Percentiles rank a stretch among this genome's conserved stretches.
Conservation (phyloP, 805 yeast species). For the Nematodospora valgi region DNA sequence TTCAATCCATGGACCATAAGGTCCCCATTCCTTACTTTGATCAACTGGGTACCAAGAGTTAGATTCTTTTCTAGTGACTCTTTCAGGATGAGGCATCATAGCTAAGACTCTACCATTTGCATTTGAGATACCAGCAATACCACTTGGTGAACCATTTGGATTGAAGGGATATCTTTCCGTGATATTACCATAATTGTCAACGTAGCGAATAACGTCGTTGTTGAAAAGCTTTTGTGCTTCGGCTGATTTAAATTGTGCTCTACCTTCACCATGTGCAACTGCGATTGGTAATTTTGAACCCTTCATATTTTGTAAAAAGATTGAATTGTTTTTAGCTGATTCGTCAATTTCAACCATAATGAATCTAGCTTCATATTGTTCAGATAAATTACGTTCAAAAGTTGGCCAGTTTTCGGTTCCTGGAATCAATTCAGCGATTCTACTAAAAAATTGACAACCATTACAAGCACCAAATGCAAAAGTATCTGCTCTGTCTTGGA, state of each 20-base stretch:
- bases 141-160: slow-evolving; percentile 94
- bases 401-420: slow-evolving; percentile 96
- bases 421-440: slow-evolving; percentile 82
- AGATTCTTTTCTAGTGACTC: slow-evolving; percentile 81
- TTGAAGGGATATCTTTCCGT: slow-evolving; percentile 88
- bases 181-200: slow-evolving; percentile 84
- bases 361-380: slow-evolving; percentile 95
- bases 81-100: slow-evolving; percentile 99
- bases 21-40: slow-evolving; percentile 64
- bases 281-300: slow-evolving; percentile 95
- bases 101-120: slow-evolving; percentile 95
- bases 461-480: slow-evolving; percentile 98
- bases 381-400: slow-evolving; percentile 85
- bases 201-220: slow-evolving; percentile 66
- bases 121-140: slow-evolving; percentile 87
- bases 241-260: slow-evolving; percentile 67
- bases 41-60: slow-evolving; percentile 84
- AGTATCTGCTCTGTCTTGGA: slow-evolving; percentile 83
- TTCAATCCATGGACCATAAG: slow-evolving; percentile 93
- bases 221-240: slow-evolving; percentile 45
- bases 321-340: slow-evolving; percentile 47
- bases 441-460: slow-evolving; percentile 94
- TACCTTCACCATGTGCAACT: slow-evolving; percentile 98
- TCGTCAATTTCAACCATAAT: slow-evolving; percentile 75
- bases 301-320: slow-evolving; percentile 85